These are phyloP conservation scores for Cladobotryum protrusum DNA, from an alignment of 2,329 filamentous ascomycete genomes.

Conservation along the genomic window DNA sequence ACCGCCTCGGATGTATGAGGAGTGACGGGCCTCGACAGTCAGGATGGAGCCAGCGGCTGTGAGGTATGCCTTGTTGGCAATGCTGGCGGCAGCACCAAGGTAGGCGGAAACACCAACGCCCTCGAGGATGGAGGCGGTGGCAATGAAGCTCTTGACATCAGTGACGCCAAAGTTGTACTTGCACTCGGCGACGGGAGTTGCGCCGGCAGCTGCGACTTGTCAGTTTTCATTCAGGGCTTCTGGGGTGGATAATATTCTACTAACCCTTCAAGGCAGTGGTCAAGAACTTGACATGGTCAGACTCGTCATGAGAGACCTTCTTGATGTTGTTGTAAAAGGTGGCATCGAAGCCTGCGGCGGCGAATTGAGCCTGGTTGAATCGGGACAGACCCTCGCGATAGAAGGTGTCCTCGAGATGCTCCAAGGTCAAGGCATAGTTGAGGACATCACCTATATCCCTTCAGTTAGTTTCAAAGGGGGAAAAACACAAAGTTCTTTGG, in stretches of 20 bases:
- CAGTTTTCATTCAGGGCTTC: too few relatives aligned
- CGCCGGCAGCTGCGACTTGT: conserved; percentile 27
- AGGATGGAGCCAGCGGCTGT: conserved; percentile 57
- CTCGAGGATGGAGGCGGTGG: conserved; percentile 57
- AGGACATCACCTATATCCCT: conserved; percentile 28
- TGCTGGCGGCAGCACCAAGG: conserved; percentile 55
- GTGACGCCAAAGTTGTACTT: conserved; percentile 56
- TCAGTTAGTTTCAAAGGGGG: conserved; percentile 1
- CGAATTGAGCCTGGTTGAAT: conserved; percentile 48
- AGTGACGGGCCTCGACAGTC: conserved; percentile 57
- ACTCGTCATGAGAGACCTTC: conserved; percentile 49
- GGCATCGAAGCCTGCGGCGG: conserved; percentile 42
- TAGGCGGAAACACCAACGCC: conserved; percentile 60
- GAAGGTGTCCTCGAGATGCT: conserved; percentile 56
- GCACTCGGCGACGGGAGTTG: conserved; percentile 45
- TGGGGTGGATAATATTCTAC: neutral
- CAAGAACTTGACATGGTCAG: conserved; percentile 52
- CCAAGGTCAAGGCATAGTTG: conserved; percentile 44
- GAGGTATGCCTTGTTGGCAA: conserved; percentile 53
- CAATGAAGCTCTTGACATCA: conserved; percentile 51
- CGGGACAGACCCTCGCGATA: conserved; percentile 54
- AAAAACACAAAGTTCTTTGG: too few relatives aligned
- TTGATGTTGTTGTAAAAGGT: conserved; percentile 53
- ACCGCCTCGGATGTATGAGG: conserved; percentile 49
- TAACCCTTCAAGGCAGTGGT: conserved; percentile 32